Base-by-base conservation (phyloP, 495 filamentous ascomycete species). In the Podospora conica region DNA sequence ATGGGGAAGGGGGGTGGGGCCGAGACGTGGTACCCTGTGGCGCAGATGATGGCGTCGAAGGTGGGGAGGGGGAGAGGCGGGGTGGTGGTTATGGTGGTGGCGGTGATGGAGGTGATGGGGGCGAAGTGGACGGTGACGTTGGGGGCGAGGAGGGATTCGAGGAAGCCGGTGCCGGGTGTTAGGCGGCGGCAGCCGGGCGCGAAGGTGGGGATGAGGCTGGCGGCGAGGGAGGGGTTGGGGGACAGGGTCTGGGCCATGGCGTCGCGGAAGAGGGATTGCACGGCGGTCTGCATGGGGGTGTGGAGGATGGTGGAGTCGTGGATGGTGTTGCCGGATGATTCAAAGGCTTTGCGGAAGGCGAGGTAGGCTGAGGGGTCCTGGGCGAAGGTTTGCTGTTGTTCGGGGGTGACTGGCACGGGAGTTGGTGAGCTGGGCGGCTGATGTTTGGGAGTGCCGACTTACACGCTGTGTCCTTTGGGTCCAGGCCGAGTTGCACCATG, bases 141-240 rank as follows among this genome's bases (percentile, higher is more conserved):
- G 21, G 80, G 75, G 65, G 87, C 78, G 4, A 80, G 75, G 1
- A 91, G 76, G 5, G 89, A 83, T 66, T 91, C 88, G 9, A 92
- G 84, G 70, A 91, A 91, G 0, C 88, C 89, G 4, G 82, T 85
- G 0, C 89, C 90, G 0, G 89, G 88, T 0, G 90, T 92, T 0
- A 88, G 79, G n/a, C 90, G 85, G 25, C 88, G 84, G 67, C 89
- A 92, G 64, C 87, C 85, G 1, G 88, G 84, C 0, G 84, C 79
- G 72, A 90, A 92, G 48, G 84, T 79, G 0, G 90, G 89, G 66
- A 82, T 76, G 20, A 82, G 67, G 23, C 69, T 71, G 1, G 70
- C 60, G 21, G 74, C 61, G 48, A 82, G 75, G 53, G 79, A 76
- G 9, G 79, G 79, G 20, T 72, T 75, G 55, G 64, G 28, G 9